Percentiles rank a stretch among this genome's conserved stretches.
Evolutionary conservation across 129 eudicot genomes (phyloP).

Genomic region (Ambrosia artemisiifolia): DNA sequence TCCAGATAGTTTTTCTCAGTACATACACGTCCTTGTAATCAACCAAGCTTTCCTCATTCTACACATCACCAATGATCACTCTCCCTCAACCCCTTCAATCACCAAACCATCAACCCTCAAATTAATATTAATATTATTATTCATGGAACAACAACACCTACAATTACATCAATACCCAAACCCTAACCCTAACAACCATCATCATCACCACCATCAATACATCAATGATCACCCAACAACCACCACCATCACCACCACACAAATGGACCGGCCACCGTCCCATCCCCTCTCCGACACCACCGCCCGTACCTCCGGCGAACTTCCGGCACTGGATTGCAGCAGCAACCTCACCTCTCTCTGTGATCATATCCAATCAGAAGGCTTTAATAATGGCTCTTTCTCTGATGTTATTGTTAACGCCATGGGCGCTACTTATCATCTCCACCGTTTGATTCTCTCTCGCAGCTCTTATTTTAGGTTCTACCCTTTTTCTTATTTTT

Average conservation of each 20-base stretch:
- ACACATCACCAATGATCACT: background rate
- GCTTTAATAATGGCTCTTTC: slow-evolving; percentile 74
- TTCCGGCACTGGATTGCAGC: slow-evolving; percentile 58
- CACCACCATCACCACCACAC: slow-evolving; percentile 40
- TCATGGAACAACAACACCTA: slow-evolving; percentile 21
- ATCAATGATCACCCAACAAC: slow-evolving; percentile 38
- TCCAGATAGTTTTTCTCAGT: too few species aligned
- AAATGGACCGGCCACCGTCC: slow-evolving; percentile 37
- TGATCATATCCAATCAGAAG: slow-evolving; percentile 82
- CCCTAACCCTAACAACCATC: slow-evolving; percentile 21
- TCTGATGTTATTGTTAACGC: slow-evolving; percentile 86
- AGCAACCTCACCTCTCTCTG: slow-evolving; percentile 67
- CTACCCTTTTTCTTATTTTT: too few species aligned
- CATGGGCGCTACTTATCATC: slow-evolving; percentile 79
- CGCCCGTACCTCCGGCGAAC: slow-evolving; percentile 44
- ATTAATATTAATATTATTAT: slow-evolving; percentile 3
- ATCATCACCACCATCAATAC: slow-evolving; percentile 26
- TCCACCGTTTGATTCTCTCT: slow-evolving; percentile 91
- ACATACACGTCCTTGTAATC: too few species aligned
- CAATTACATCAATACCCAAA: slow-evolving; percentile 30
- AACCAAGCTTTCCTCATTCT: too few species aligned
- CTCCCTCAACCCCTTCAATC: background rate
- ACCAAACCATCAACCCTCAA: slow-evolving; percentile 1
- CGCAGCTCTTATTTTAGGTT: slow-evolving; percentile 94
- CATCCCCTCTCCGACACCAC: slow-evolving; percentile 45